phyloP scores from a whole-genome alignment of 768 basidiomycete genomes.

The Flagelloscypha sp. region DNA sequence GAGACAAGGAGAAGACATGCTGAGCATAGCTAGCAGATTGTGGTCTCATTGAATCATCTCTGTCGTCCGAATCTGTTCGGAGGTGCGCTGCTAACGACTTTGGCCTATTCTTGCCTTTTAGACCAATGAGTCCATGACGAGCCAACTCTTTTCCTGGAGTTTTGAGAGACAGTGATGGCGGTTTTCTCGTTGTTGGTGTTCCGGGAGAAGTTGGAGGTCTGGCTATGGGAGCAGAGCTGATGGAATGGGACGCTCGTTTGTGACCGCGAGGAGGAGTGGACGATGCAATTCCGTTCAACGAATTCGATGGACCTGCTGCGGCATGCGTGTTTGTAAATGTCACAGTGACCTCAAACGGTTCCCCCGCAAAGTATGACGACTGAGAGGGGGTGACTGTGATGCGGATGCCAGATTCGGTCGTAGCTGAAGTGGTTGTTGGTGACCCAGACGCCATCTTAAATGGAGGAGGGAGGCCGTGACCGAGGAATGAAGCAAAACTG shows the following conservation, averaged over 20 bases:
- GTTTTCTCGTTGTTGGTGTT: constrained; percentile 33
- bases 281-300: too few species aligned
- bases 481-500: too few species aligned
- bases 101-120: too few species aligned
- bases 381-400: constrained; percentile 73
- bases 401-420: constrained; percentile 45
- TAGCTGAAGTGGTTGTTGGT: constrained; percentile 4
- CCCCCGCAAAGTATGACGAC: constrained; percentile 90
- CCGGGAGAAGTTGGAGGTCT: constrained; percentile 81
- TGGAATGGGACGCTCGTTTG: constrained; percentile 68
- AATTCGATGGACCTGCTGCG: constrained; percentile 31
- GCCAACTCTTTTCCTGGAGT: too few species aligned
- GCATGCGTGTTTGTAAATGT: constrained; percentile 79
- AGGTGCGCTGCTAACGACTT: too few species aligned
- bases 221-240: constrained; percentile 75
- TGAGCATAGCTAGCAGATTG: too few species aligned
- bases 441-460: too few species aligned
- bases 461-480: too few species aligned
- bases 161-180: constrained; percentile 16
- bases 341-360: constrained; percentile 75
- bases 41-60: too few species aligned
- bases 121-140: too few species aligned
- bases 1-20: too few species aligned
- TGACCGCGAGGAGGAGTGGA: constrained; percentile 34
- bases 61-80: too few species aligned